Base-by-base conservation (phyloP, 495 filamentous ascomycete species). In the Talaromyces wortmannii region DNA sequence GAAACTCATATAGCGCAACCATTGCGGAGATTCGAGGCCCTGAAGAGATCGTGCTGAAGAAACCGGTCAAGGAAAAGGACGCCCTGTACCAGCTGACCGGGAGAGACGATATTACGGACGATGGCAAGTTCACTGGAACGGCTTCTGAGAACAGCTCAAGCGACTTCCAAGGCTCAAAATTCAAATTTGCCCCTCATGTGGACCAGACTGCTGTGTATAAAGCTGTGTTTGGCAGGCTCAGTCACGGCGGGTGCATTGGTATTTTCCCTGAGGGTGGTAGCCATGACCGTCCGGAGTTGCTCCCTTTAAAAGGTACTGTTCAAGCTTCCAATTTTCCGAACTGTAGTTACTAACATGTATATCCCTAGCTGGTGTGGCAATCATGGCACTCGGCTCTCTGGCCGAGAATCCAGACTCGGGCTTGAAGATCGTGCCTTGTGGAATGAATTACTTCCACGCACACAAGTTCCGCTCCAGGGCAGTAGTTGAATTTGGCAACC, bases 381-480 rank as follows among this genome's bases (percentile, higher is more conserved):
- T 99, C 58, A 99, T 99, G 92, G 94, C 94, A 18, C 81, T 99
- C 48, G 94, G 92, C 17, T 89, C 95, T 4, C 77, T 99, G 31
- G 89, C 89, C n/a, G 85, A 88, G 43, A 81, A 90, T 48, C 94
- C 92, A 4, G 79, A 95, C 59, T 96, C 88, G 65, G 91, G 88
- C n/a, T 66, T 99, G 59, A 95, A 90, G 68, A 97, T 99, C 61
- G 88, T 99, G n/a, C 95, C 95, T n/a, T 92, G 91, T 49, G 95
- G 95, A 57, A 97, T 97, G 94, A 99, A 99, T 65, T 99, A 99
- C 70, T 99, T 99, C 72, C 94, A 99, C 70, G 88, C 94, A 5
- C 94, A 99, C 73, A 99, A 97, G 67, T 99, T 99, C 71, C 85
- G 94, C 15, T 99, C 94, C 49, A 81, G 94, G 65, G 95, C 95